Conservation (phyloP, 768 basidiomycete genomes). For the Antrodiella citrinella region DNA sequence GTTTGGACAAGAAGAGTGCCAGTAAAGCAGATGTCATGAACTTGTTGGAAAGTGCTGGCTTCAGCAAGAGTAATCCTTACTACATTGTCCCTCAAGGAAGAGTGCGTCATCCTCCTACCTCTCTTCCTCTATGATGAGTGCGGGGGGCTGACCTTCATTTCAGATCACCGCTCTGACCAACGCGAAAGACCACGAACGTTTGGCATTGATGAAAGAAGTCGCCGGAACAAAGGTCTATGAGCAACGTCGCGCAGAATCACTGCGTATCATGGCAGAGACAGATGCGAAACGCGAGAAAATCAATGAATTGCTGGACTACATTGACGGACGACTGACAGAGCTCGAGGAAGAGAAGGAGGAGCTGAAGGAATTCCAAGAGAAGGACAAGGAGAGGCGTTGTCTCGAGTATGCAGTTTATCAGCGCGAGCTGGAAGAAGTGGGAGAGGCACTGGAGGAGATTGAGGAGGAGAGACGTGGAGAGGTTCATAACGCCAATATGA, state of each 20-base stretch:
- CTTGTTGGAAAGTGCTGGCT: slow-evolving; percentile 91
- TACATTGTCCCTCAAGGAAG: slow-evolving; percentile 98
- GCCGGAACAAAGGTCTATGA: slow-evolving; percentile 99
- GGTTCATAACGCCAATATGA: slow-evolving; percentile 74
- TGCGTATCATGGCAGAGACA: slow-evolving; percentile 97
- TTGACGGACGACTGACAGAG: slow-evolving; percentile 82
- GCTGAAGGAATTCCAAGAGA: slow-evolving; percentile 91
- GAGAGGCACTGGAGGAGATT: slow-evolving; percentile 77
- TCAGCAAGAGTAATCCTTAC: slow-evolving; percentile 97
- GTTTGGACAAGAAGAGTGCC: slow-evolving; percentile 89
- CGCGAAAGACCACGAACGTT: slow-evolving; percentile 90
- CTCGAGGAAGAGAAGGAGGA: slow-evolving; percentile 98
- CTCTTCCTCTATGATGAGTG: background rate
- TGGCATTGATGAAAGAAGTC: slow-evolving; percentile 94
- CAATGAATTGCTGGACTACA: slow-evolving; percentile 80
- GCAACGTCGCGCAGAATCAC: slow-evolving; percentile 81
- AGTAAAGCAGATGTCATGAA: slow-evolving; percentile 98
- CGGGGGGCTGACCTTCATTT: background rate
- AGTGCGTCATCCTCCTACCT: slow-evolving; percentile 37
- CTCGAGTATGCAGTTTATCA: slow-evolving; percentile 93
- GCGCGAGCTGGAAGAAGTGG: slow-evolving; percentile 84
- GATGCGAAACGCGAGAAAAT: slow-evolving; percentile 91
- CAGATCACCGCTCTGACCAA: slow-evolving; percentile 96
- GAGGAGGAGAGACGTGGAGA: slow-evolving; percentile 77
- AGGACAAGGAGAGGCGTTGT: slow-evolving; percentile 90